phyloP scores from a whole-genome alignment of 176 grass and related monocot genomes.

The Musa schizocarpa region DNA sequence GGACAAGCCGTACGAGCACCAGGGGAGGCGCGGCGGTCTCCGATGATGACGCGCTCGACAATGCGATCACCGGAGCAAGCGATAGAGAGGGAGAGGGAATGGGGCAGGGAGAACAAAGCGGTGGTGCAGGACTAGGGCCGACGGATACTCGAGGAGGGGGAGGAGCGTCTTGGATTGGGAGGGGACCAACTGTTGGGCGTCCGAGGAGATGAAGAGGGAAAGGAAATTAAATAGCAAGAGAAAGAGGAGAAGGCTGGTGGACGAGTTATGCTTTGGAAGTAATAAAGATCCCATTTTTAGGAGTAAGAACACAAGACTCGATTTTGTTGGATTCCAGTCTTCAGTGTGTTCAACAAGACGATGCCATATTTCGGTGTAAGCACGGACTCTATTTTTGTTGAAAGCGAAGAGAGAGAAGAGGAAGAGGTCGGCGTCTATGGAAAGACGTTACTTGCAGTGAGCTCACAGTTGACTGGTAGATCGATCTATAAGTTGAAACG shows the following conservation, averaged over 20 bases:
- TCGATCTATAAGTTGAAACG: too few relatives aligned
- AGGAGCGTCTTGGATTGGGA: slow-evolving; percentile 64
- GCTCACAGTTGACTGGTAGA: too few relatives aligned
- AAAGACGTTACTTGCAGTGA: too few relatives aligned
- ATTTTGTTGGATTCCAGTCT: background rate
- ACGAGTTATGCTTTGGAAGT: background rate
- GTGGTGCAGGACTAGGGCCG: slow-evolving; percentile 19
- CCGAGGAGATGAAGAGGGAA: slow-evolving; percentile 10
- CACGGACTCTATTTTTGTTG: too few relatives aligned
- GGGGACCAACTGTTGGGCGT: slow-evolving; percentile 19
- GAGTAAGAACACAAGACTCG: background rate
- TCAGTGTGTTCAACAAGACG: too few relatives aligned
- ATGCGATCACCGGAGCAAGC: slow-evolving; percentile 39
- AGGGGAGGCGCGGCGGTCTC: slow-evolving; percentile 23
- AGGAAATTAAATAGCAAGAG: background rate
- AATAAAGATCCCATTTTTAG: background rate
- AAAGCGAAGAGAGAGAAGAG: too few relatives aligned
- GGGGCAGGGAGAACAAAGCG: slow-evolving; percentile 43
- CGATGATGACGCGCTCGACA: slow-evolving; percentile 34
- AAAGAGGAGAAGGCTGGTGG: background rate
- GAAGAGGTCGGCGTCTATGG: too few relatives aligned
- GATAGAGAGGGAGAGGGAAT: slow-evolving; percentile 29
- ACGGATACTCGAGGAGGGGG: slow-evolving; percentile 36
- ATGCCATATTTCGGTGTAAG: too few relatives aligned
- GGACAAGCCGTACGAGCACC: slow-evolving; percentile 1